Evolutionary conservation across 2,329 filamentous ascomycete species (phyloP).

Genomic region (Trichoderma breve): DNA sequence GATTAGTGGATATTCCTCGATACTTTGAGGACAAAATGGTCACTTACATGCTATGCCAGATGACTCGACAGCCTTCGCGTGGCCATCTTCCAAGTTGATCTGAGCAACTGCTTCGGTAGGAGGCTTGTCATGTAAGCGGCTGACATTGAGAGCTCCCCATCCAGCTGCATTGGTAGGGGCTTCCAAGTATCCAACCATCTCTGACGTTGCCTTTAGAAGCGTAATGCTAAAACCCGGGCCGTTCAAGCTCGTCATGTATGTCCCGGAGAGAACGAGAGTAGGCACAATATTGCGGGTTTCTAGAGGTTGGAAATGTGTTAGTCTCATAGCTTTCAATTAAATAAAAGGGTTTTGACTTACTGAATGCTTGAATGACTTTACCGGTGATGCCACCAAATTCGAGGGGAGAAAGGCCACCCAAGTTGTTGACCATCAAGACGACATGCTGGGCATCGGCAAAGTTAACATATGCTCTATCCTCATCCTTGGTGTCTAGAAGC

Average conservation of each 20-base stretch:
- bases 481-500: neutral
- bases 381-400: neutral
- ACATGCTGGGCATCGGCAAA: neutral
- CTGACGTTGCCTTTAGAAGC: neutral
- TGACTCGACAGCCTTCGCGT: neutral
- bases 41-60: neutral
- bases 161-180: neutral
- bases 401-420: neutral
- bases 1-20: neutral
- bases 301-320: neutral
- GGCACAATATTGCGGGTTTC: neutral
- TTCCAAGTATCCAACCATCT: neutral
- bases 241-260: neutral
- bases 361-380: neutral
- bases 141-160: neutral
- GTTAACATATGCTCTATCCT: neutral
- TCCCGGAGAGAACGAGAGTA: neutral
- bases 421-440: neutral
- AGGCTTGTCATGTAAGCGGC: neutral
- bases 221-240: neutral
- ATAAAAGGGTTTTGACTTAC: neutral
- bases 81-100: neutral
- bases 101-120: neutral
- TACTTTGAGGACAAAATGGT: neutral
- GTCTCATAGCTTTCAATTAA: neutral